Base-by-base conservation (phyloP, 192 early-diverging fungal species). In the Kickxella alabastrina region DNA sequence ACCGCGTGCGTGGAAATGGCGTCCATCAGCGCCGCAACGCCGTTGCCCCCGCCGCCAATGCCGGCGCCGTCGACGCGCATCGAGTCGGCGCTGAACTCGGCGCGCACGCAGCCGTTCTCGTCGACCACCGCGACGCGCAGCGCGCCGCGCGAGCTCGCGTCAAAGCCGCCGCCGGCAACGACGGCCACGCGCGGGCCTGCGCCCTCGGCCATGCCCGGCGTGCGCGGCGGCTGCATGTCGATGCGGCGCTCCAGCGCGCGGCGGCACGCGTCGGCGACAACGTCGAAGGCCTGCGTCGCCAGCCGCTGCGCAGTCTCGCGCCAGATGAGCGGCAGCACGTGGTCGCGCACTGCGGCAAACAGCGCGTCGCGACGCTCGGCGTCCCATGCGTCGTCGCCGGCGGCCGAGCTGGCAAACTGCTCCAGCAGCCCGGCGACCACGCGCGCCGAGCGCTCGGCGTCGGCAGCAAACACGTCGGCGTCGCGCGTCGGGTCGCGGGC, bases 301-400 rank as follows among this genome's bases (percentile, higher is more conserved):
- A 93, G 62, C 51, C 82, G 83, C 47, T 92, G 87, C 26, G 82
- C 83, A 14, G 88, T 67, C 68, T 85, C 84, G 56, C 88, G 87
- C 28, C 83, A 85, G 50, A 87, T 82, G 37, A 83, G 59, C 14
- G 86, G 87, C 34, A 87, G 82, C 27, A 93, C 52, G 12, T 87
- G 73, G 2, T 92, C 84, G 25, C 75, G 69, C 28, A 85, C 58
- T 0, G 87, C 84, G 6, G 61, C 52, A 10, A 78, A 65, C 37
- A 89, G 48, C 21, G 88, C 80, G 17, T 85, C 76, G 27, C 71
- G 48, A n/a, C 92, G 83, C 52, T 89, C 59, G 0, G 66, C 49
- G 52, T 95, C 91, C 95, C 95, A 98, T 26, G 71, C 70, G 26
- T 82, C 84, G 46, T 82, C 48, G 23, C 39, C 54, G 0, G 52